Percentiles rank a stretch among this genome's conserved stretches.
Evolutionary conservation across 2,329 filamentous ascomycete genomes (phyloP).

Genomic region (Botrytis medusae): DNA sequence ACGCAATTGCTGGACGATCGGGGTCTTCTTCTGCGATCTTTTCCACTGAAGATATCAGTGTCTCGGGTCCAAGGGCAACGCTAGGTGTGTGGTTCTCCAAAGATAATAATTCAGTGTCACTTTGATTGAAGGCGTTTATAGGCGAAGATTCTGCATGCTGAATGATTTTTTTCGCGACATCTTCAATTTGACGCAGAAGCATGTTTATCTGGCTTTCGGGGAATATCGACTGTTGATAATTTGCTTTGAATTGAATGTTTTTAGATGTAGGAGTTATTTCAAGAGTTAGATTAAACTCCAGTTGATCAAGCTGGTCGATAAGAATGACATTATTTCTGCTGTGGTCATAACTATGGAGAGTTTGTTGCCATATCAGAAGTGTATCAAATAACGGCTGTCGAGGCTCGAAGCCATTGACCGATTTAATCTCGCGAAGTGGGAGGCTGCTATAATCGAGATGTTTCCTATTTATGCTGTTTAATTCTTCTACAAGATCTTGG

Average conservation of each 20-base stretch:
- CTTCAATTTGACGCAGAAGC: conserved; percentile 62
- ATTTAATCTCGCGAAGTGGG: conserved; percentile 69
- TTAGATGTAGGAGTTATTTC: conserved; percentile 67
- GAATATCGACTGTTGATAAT: conserved; percentile 55
- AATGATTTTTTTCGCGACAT: conserved; percentile 47
- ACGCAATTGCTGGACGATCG: conserved; percentile 60
- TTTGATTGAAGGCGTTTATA: conserved; percentile 22
- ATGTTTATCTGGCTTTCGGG: conserved; percentile 54
- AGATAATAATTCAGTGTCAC: conserved; percentile 31
- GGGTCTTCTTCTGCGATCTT: conserved; percentile 44
- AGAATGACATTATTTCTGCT: conserved; percentile 49
- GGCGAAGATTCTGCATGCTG: conserved; percentile 22
- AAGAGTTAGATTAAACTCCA: conserved; percentile 74
- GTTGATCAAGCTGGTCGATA: conserved; percentile 62
- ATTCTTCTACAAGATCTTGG: conserved; percentile 59
- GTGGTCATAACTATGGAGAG: conserved; percentile 47
- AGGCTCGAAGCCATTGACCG: conserved; percentile 54
- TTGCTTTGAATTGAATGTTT: conserved; percentile 52
- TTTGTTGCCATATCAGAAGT: conserved; percentile 83
- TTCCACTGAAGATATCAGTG: conserved; percentile 37
- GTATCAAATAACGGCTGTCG: conserved; percentile 68
- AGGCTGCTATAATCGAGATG: conserved; percentile 63
- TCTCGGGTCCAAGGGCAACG: conserved; percentile 24
- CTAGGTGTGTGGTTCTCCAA: conserved; percentile 34
- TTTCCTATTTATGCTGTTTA: conserved; percentile 65